A percentile compares a stretch with the other conserved stretches of the same genome.
Evolutionary conservation across 148 eudicot species (phyloP).

Genomic region (Vaccinium vitisidaea): DNA sequence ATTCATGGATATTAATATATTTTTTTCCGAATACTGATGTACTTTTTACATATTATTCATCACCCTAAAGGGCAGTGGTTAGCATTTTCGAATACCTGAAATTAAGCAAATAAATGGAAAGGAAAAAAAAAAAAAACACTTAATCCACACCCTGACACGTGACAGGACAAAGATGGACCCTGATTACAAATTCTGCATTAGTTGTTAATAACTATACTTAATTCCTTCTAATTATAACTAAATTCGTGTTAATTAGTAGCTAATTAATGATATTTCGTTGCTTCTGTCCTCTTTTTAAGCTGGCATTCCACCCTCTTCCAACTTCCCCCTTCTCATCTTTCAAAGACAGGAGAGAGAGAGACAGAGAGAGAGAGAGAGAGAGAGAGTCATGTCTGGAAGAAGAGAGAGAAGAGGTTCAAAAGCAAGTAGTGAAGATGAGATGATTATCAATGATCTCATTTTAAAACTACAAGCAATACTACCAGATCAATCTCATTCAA

Average conservation of each 20-base stretch:
- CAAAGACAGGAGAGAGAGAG: neutral
- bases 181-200: neutral
- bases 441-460: conserved; percentile 29
- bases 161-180: neutral
- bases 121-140: neutral
- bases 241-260: neutral
- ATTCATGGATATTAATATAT: too few species aligned
- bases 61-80: too few species aligned
- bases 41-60: too few species aligned
- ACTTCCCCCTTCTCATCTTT: neutral
- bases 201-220: neutral
- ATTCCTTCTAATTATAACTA: neutral
- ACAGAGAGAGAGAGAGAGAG: neutral
- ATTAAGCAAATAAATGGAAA: neutral
- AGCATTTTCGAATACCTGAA: neutral
- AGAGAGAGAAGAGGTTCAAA: conserved; percentile 12
- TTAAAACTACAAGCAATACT: conserved; percentile 31
- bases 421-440: conserved; percentile 20
- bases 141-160: neutral
- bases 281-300: conserved; percentile 21
- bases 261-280: conserved; percentile 7
- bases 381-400: conserved; percentile 11
- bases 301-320: conserved; percentile 4
- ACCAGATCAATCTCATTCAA: conserved; percentile 19
- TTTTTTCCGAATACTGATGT: too few species aligned